Evolutionary conservation across 495 filamentous ascomycete species (phyloP).

Genomic region (Penicillium antarcticum): DNA sequence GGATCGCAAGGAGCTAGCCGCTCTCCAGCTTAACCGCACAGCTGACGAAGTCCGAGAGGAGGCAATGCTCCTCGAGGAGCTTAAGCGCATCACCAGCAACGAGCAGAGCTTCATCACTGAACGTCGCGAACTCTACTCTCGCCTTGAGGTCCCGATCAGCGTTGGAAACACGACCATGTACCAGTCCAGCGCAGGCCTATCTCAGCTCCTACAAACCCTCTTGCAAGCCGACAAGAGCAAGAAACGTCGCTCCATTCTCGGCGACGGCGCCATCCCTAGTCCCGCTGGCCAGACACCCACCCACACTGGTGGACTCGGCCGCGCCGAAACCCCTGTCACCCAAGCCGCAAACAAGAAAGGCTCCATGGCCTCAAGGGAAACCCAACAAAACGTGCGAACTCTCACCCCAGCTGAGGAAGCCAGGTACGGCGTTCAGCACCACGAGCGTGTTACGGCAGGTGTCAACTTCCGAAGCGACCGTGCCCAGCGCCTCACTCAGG

Average conservation of each 20-base stretch:
- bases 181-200: constrained; percentile 73
- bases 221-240: constrained; percentile 78
- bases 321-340: constrained; percentile 40
- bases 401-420: constrained; percentile 72
- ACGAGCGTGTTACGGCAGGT: constrained; percentile 74
- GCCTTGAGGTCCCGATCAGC: constrained; percentile 75
- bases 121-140: constrained; percentile 82
- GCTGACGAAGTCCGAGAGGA: constrained; percentile 88
- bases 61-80: constrained; percentile 79
- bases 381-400: constrained; percentile 56
- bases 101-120: constrained; percentile 81
- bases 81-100: constrained; percentile 81
- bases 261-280: constrained; percentile 46
- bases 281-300: constrained; percentile 52
- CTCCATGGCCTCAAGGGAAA: constrained; percentile 32
- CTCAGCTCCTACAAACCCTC: constrained; percentile 75
- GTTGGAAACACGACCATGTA: constrained; percentile 66
- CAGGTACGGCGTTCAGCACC: constrained; percentile 78
- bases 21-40: constrained; percentile 71
- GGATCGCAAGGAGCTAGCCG: constrained; percentile 78
- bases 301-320: constrained; percentile 27
- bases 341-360: constrained; percentile 50
- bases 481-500: constrained; percentile 75
- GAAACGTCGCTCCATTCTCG: constrained; percentile 68
- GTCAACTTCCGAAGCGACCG: constrained; percentile 81